phyloP scores from a whole-genome alignment of 2,329 filamentous ascomycete genomes.

The Trichoderma asperellum region DNA sequence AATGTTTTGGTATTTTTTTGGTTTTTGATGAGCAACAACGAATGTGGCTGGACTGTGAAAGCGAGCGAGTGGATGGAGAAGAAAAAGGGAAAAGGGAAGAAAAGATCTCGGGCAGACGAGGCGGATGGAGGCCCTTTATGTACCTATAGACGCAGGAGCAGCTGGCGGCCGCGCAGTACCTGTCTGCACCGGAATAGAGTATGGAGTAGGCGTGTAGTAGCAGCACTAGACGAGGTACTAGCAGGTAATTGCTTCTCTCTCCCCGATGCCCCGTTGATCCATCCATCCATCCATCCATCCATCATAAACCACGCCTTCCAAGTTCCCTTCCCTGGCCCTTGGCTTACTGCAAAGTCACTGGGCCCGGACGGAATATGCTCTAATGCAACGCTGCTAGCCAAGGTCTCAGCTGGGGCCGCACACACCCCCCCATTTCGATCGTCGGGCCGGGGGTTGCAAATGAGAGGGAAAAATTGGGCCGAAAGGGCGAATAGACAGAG shows the following conservation, averaged over 20 bases:
- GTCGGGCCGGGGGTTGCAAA: constrained; percentile 27
- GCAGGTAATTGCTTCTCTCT: not conserved
- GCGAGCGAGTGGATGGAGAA: constrained; percentile 39
- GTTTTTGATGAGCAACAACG: constrained; percentile 37
- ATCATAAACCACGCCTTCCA: not conserved
- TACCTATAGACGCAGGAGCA: constrained; percentile 31
- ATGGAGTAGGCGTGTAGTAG: too few species aligned
- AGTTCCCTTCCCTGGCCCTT: constrained; percentile 6
- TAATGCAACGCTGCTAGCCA: constrained; percentile 7
- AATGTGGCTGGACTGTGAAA: constrained; percentile 36
- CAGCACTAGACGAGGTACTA: too few species aligned
- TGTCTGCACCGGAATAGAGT: not conserved
- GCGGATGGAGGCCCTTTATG: constrained; percentile 39
- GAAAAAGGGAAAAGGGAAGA: constrained; percentile 28
- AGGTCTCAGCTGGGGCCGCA: constrained; percentile 30
- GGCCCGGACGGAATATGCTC: not conserved
- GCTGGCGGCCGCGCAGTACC: not conserved
- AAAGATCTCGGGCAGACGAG: not conserved
- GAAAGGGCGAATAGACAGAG: constrained; percentile 15
- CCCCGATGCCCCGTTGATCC: not conserved
- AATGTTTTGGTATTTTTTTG: constrained; percentile 21
- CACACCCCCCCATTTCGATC: constrained; percentile 28
- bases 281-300: not conserved
- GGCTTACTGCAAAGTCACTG: not conserved
- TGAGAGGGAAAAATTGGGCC: constrained; percentile 27